Evolutionary conservation across 768 basidiomycete species (phyloP).

Genomic region (Astraeus odoratus): DNA sequence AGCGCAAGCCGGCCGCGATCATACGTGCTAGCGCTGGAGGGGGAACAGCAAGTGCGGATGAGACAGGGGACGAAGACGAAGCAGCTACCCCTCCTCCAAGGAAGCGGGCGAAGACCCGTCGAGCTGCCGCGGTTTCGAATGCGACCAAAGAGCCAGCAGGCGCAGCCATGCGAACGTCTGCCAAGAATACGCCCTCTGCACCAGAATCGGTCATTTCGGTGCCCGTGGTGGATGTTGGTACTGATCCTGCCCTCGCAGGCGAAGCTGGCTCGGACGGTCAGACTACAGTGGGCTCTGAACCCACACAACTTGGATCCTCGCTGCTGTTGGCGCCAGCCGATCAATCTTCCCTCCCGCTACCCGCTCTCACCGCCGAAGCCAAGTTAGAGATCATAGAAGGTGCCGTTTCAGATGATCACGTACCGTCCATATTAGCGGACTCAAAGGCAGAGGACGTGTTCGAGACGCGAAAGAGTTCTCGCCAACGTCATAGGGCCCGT

Average conservation of each 20-base stretch:
- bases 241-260: too few relatives aligned
- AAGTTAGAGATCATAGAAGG: conserved; percentile 20
- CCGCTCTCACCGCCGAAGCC: conserved; percentile 1
- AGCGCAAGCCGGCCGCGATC: conserved; percentile 23
- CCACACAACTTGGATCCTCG: neutral
- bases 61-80: conserved; percentile 26
- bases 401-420: conserved; percentile 6
- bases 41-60: conserved; percentile 34
- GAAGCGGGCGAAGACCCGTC: conserved; percentile 25
- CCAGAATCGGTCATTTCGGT: too few relatives aligned
- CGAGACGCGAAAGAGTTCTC: conserved; percentile 24
- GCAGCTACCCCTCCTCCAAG: conserved; percentile 19
- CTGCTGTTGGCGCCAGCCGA: conserved; percentile 1
- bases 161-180: conserved; percentile 1
- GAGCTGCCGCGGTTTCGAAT: too few relatives aligned
- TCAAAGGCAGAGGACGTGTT: conserved; percentile 14
- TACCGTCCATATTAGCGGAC: conserved; percentile 11
- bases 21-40: conserved; percentile 12
- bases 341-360: neutral
- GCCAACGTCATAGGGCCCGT: conserved; percentile 19
- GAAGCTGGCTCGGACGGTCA: conserved; percentile 6
- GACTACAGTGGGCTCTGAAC: neutral
- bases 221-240: too few relatives aligned
- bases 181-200: conserved; percentile 7
- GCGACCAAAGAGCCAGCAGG: neutral